Evolutionary conservation across 306 rosid genomes (phyloP), one percentile per base, ranked within the genome.

Genomic region (Casuarina cunninghamiana): DNA sequence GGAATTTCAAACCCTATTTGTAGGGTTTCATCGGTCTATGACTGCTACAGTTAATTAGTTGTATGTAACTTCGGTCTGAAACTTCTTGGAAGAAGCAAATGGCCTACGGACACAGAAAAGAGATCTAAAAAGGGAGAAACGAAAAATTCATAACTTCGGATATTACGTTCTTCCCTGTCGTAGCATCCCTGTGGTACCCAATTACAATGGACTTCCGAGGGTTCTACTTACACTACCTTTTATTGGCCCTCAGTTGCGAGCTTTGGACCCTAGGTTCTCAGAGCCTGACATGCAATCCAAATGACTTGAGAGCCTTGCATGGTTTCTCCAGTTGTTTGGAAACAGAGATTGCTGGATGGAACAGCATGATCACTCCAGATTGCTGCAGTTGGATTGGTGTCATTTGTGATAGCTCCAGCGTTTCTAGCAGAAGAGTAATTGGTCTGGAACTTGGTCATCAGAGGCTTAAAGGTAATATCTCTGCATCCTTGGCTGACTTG

Each of bases 371-470:
- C 46, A 61, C 66, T 17, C 69, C 79, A 17, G 42, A 66, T 68
- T 84, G 87, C 77, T 84, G 79, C 46, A 69, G 6, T 9, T 84
- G 84, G 76, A 3, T 35, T 26, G 87, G 87, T 45, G 43, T 84
- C 67, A 53, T 76, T 42, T 83, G 87, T n/a, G 72, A 70, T 43
- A 37, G 10, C 53, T 38, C 53, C 32, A 6, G 21, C 12, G 73
- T 48, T 50, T 61, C 38, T 4, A 65, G 68, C 8, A 77, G 74
- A 57, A 35, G 19, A 15, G 73, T 85, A 41, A 77, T 80, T 7
- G 49, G 66, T 46, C 58, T 80, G 77, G 84, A 80, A 37, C 84
- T 84, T 51, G 15, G 32, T 0, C 49, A 32, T 44, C 77, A 9
- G 16, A 69, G 48, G 16, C 48, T 84, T 2, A 0, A 0, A 2